Evolutionary conservation across 179 eudicot species (phyloP), one percentile per base, ranked within the genome.

Genomic region (Beta lomatogona): DNA sequence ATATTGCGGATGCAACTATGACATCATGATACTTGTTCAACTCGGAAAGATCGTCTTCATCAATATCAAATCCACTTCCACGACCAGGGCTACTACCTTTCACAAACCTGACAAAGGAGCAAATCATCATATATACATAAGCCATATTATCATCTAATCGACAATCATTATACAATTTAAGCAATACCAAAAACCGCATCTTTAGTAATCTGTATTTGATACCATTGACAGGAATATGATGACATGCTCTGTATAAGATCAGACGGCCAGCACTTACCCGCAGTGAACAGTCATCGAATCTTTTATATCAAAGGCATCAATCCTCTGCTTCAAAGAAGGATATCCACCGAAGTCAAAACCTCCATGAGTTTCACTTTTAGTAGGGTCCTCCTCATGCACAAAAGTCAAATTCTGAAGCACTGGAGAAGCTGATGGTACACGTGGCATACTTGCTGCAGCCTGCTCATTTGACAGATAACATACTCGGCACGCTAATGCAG

Each of bases 241-340:
- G 60, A 6, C 10, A 50, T 7, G 36, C 52, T 66, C 50, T 22
- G 55, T 79, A 69, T 50, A 61, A 21, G 46, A 11, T 25, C 63
- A 21, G 25, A 79, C 63, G 54, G 70, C 69, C 13, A 25, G 68
- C 53, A 88, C 97, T 52, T 83, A 93, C 98, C 98, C 98, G 79
- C 98, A 94, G 81, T 94, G 94, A 82, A 94, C 92, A 76, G 91
- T 88, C 98, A 94, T 94, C 53, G 93, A 92, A 89, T 94, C 96
- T 84, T 79, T 88, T 36, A 94, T 83, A 77, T 87, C 83, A 86
- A 90, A 93, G 57, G 92, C 91, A 72, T 91, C 92, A 76, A 82
- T 89, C 88, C 98, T 91, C 86, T 93, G 92, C 86, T 88, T 83
- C 64, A 92, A 82, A 82, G 98, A 92, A 88, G 96, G 96, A 84